Percentiles rank a stretch among this genome's conserved stretches.
These are phyloP conservation scores for Nemophila menziesii DNA, from an alignment of 257 asterid species.

Conservation along the genomic window DNA sequence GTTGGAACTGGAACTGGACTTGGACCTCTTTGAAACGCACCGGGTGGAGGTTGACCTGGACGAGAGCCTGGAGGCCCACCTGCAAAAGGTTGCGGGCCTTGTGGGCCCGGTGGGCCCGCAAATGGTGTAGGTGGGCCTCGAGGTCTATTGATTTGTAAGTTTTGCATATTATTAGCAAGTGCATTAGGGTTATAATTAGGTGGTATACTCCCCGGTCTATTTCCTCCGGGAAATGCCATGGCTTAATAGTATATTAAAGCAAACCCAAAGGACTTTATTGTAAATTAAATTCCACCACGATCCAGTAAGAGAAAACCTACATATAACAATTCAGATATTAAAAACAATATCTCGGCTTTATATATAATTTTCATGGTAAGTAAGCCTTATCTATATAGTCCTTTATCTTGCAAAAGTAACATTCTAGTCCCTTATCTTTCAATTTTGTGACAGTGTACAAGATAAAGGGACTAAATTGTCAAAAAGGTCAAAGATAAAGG, in stretches of 20 bases:
- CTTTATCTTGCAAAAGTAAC: no score
- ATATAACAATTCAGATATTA: no score
- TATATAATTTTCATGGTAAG: no score
- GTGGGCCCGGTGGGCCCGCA: conserved; percentile 59
- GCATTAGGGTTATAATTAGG: conserved; percentile 67
- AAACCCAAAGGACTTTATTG: background rate
- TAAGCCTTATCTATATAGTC: no score
- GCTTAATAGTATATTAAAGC: conserved; percentile 4
- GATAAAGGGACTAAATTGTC: no score
- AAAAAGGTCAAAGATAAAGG: no score
- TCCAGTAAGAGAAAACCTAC: background rate
- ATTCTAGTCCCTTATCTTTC: no score
- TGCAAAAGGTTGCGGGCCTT: conserved; percentile 58
- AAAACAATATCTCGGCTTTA: no score
- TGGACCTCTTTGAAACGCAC: conserved; percentile 51
- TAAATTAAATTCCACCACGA: background rate
- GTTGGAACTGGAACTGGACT: conserved; percentile 43
- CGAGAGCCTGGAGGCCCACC: conserved; percentile 32
- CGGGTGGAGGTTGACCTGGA: conserved; percentile 77
- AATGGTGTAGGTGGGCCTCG: conserved; percentile 59
- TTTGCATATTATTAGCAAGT: conserved; percentile 71
- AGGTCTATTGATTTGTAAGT: conserved; percentile 55
- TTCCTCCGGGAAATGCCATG: conserved; percentile 91
- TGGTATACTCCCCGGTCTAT: conserved; percentile 77
- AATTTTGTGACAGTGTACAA: no score